Percentiles rank a stretch among this genome's conserved stretches.
Evolutionary conservation across 2,329 filamentous ascomycete species (phyloP).

Genomic region (Neoarthrinium moseri): DNA sequence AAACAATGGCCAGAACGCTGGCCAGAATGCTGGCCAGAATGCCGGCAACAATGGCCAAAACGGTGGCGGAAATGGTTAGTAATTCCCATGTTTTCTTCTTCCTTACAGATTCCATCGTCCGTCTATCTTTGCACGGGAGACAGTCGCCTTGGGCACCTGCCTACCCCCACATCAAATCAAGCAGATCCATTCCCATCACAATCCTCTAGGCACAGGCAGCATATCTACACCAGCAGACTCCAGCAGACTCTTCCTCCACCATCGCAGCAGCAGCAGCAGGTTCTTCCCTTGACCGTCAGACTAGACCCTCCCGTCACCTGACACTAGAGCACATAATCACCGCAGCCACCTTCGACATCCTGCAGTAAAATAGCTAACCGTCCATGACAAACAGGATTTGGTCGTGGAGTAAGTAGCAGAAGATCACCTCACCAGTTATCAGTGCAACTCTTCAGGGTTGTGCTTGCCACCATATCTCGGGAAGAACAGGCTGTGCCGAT

Average conservation of each 20-base stretch:
- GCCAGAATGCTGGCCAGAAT: slow-evolving; percentile 10
- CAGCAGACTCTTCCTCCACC: slow-evolving; percentile 9
- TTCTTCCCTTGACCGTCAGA: slow-evolving; percentile 3
- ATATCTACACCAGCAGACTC: background rate
- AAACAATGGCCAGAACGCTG: slow-evolving; percentile 15
- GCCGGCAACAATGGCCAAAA: background rate
- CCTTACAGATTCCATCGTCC: no score
- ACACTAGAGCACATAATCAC: slow-evolving; percentile 2
- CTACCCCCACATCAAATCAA: background rate
- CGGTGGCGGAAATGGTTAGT: slow-evolving; percentile 5
- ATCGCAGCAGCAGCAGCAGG: slow-evolving; percentile 4
- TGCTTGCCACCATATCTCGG: background rate
- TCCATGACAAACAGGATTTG: background rate
- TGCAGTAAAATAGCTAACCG: background rate
- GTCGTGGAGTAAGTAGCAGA: slow-evolving; percentile 7
- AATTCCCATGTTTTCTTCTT: background rate
- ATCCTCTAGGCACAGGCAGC: background rate
- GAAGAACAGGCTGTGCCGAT: background rate
- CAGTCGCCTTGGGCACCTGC: background rate
- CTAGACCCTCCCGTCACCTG: background rate
- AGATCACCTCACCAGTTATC: no score
- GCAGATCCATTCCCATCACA: background rate
- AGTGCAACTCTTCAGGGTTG: no score
- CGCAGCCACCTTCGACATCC: background rate
- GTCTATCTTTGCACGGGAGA: background rate